A percentile compares a stretch with the other conserved stretches of the same genome.
These are phyloP conservation scores for Suhomyces coccinellae DNA, from an alignment of 1,139 yeast genomes.

Conservation along the genomic window DNA sequence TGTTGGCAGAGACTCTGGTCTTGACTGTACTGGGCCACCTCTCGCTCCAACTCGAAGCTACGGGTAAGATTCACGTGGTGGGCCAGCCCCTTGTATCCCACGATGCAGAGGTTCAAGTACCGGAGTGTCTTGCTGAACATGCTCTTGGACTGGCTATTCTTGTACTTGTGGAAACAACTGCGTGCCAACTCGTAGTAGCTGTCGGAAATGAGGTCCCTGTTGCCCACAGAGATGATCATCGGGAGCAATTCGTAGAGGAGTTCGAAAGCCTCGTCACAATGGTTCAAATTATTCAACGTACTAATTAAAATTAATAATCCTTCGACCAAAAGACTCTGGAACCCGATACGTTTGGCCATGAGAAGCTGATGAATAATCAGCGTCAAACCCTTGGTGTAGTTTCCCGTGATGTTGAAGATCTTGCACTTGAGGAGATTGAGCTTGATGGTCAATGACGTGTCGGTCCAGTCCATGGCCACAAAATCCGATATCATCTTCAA, in stretches of 20 bases:
- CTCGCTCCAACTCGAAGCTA: constrained; percentile 36
- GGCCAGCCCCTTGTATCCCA: constrained; percentile 40
- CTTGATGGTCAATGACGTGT: constrained; percentile 41
- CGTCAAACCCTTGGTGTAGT: constrained; percentile 44
- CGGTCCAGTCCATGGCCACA: constrained; percentile 26
- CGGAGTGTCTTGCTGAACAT: constrained; percentile 31
- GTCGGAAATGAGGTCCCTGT: constrained; percentile 33
- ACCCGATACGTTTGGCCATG: constrained; percentile 43
- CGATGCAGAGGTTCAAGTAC: constrained; percentile 42
- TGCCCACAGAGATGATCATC: constrained; percentile 34
- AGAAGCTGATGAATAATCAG: constrained; percentile 47
- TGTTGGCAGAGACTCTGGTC: constrained; percentile 32
- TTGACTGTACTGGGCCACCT: constrained; percentile 31
- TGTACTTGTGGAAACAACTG: constrained; percentile 23
- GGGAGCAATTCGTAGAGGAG: constrained; percentile 43
- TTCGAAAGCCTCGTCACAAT: constrained; percentile 36
- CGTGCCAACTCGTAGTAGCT: constrained; percentile 42
- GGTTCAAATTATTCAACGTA: constrained; percentile 36
- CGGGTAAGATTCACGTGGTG: constrained; percentile 30
- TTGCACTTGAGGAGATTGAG: constrained; percentile 47
- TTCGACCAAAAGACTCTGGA: constrained; percentile 38
- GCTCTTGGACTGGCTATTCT: constrained; percentile 10
- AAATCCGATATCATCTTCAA: constrained; percentile 32
- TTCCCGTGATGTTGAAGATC: constrained; percentile 37
- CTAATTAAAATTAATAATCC: constrained; percentile 41